phyloP scores from a whole-genome alignment of 176 grass and related monocot genomes.

The Raddia distichophylla region DNA sequence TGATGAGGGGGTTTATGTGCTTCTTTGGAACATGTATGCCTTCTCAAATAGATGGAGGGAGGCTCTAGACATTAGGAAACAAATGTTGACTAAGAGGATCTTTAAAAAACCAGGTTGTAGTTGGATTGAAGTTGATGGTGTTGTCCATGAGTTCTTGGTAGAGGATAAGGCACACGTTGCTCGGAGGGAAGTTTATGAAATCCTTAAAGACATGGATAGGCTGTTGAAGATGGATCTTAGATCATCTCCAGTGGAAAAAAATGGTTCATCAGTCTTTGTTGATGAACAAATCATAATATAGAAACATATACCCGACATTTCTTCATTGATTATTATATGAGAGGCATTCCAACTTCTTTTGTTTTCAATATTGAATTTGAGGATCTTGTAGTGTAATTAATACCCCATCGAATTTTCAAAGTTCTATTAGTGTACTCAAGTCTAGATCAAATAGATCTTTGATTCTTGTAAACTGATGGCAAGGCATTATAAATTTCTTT shows the following conservation, averaged over 20 bases:
- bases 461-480: not conserved
- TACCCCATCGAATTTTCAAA: not conserved
- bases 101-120: slow-evolving; percentile 68
- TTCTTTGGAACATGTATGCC: slow-evolving; percentile 71
- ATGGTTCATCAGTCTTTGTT: slow-evolving; percentile 15
- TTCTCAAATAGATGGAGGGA: slow-evolving; percentile 69
- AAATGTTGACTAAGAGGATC: slow-evolving; percentile 57
- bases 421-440: not conserved
- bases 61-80: slow-evolving; percentile 59
- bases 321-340: not conserved
- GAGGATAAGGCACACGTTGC: slow-evolving; percentile 57
- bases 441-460: not conserved
- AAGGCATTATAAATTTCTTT: not conserved
- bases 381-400: not conserved
- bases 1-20: slow-evolving; percentile 70
- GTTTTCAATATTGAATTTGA: not conserved
- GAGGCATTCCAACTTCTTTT: not conserved
- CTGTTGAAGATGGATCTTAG: slow-evolving; percentile 48
- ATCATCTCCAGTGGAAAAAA: slow-evolving; percentile 5
- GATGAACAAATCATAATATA: slow-evolving; percentile 31
- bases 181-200: slow-evolving; percentile 58
- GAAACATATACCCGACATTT: slow-evolving; percentile 6
- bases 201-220: slow-evolving; percentile 50
- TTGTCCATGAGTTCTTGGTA: slow-evolving; percentile 65
- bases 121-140: slow-evolving; percentile 70